phyloP scores from a whole-genome alignment of 2,329 filamentous ascomycete genomes.

The Apiospora arundinis region DNA sequence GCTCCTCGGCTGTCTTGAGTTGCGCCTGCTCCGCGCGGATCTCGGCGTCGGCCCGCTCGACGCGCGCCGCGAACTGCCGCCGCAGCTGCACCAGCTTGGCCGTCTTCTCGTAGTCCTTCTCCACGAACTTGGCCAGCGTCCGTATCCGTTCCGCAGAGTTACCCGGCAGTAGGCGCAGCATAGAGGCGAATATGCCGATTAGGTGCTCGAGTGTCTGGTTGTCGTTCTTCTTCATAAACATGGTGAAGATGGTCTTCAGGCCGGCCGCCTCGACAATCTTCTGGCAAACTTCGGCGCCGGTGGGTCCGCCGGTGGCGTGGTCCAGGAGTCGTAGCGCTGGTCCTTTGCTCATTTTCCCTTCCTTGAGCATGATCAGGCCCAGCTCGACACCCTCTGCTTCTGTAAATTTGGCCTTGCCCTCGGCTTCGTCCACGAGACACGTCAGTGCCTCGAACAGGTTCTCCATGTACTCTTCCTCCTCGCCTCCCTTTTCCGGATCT shows the following conservation, averaged over 20 bases:
- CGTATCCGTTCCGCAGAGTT: slow-evolving; percentile 81
- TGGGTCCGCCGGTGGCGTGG: slow-evolving; percentile 71
- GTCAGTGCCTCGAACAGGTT: slow-evolving; percentile 90
- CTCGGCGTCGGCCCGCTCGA: slow-evolving; percentile 67
- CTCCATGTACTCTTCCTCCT: slow-evolving; percentile 94
- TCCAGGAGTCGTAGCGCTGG: slow-evolving; percentile 83
- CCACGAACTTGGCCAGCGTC: slow-evolving; percentile 90
- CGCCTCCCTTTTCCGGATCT: slow-evolving; percentile 83
- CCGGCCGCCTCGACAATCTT: slow-evolving; percentile 83
- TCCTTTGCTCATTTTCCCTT: slow-evolving; percentile 82
- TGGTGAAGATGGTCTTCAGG: slow-evolving; percentile 82
- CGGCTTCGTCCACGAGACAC: slow-evolving; percentile 75
- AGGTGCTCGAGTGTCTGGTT: slow-evolving; percentile 79
- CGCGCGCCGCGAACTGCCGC: slow-evolving; percentile 69
- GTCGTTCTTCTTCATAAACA: slow-evolving; percentile 78
- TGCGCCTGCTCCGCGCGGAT: slow-evolving; percentile 63
- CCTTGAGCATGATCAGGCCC: slow-evolving; percentile 87
- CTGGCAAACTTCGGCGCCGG: slow-evolving; percentile 70
- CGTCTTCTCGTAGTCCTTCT: slow-evolving; percentile 91
- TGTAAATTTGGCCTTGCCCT: slow-evolving; percentile 81
- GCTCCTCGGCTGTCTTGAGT: slow-evolving; percentile 57
- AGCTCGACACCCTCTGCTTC: slow-evolving; percentile 93
- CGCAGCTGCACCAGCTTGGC: slow-evolving; percentile 74
- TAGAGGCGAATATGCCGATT: slow-evolving; percentile 81
- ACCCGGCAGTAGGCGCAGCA: slow-evolving; percentile 80